phyloP scores from a whole-genome alignment of 129 eudicot genomes.

The Solidago caesia region DNA sequence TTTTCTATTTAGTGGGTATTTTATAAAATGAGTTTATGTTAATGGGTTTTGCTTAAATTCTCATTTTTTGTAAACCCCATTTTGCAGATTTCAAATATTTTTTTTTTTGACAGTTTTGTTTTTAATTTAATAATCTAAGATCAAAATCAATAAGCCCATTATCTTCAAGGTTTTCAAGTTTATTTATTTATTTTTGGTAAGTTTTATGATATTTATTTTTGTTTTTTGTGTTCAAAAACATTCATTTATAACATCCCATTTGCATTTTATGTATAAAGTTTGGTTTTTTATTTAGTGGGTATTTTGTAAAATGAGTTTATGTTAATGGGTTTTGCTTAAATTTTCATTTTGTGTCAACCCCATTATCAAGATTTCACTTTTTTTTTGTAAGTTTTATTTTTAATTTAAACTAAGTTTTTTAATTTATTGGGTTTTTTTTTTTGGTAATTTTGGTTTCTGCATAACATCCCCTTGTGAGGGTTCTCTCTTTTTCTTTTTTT shows the following conservation, averaged over 20 bases:
- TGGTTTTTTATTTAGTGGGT: not conserved
- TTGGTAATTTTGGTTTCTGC: not conserved
- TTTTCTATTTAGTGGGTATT: not conserved
- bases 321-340: not conserved
- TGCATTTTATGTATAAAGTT: not conserved
- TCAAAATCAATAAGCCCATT: no score
- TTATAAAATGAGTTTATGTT: not conserved
- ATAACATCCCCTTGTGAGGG: no score
- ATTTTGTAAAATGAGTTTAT: not conserved
- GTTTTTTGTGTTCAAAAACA: not conserved
- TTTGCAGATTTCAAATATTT: not conserved
- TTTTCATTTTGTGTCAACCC: not conserved
- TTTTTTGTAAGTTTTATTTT: not conserved
- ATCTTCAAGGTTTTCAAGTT: not conserved
- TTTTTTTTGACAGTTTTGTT: not conserved
- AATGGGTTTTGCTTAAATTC: not conserved
- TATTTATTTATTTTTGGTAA: not conserved
- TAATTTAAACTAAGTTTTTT: not conserved
- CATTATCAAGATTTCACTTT: not conserved
- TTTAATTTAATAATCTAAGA: not conserved
- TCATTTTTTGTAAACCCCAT: slow-evolving; percentile 2
- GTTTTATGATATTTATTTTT: not conserved
- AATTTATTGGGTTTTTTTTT: not conserved
- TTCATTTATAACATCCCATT: not conserved
- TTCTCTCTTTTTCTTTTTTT: not conserved